These are phyloP conservation scores for Cladosporium velox DNA, from an alignment of 2,329 filamentous ascomycete genomes.

Conservation along the genomic window DNA sequence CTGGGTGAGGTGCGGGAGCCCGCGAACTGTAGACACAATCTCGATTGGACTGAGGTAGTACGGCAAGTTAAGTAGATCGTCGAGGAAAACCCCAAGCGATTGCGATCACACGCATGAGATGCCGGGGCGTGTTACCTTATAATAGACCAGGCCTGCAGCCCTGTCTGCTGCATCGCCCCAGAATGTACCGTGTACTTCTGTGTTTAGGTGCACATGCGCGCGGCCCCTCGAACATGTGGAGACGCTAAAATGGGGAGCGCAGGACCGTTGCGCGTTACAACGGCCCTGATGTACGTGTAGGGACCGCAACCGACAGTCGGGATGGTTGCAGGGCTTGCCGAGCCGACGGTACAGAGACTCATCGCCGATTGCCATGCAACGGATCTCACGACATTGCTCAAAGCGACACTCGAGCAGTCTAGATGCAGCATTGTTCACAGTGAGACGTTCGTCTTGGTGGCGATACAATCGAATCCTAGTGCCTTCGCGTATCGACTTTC, in stretches of 20 bases:
- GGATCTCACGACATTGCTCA: background rate
- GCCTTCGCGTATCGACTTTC: background rate
- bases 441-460: background rate
- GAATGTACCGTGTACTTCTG: conserved; percentile 13
- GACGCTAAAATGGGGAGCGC: conserved; percentile 12
- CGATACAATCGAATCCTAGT: background rate
- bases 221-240: conserved; percentile 16
- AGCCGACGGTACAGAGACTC: conserved; percentile 5
- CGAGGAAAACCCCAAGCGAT: conserved; percentile 17
- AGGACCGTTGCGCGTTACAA: conserved; percentile 20
- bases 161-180: conserved; percentile 11
- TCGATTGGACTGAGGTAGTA: conserved; percentile 12
- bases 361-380: background rate
- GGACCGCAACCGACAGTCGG: conserved; percentile 7
- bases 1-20: conserved; percentile 9
- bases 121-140: conserved; percentile 14
- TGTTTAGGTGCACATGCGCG: conserved; percentile 20
- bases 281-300: conserved; percentile 15
- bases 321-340: conserved; percentile 4
- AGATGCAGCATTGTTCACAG: background rate
- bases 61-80: conserved; percentile 12
- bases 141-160: conserved; percentile 10
- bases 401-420: background rate
- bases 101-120: conserved; percentile 19
- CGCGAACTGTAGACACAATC: conserved; percentile 9